Conservation (phyloP, 148 eudicot species). For the Suaeda aralocaspica region DNA sequence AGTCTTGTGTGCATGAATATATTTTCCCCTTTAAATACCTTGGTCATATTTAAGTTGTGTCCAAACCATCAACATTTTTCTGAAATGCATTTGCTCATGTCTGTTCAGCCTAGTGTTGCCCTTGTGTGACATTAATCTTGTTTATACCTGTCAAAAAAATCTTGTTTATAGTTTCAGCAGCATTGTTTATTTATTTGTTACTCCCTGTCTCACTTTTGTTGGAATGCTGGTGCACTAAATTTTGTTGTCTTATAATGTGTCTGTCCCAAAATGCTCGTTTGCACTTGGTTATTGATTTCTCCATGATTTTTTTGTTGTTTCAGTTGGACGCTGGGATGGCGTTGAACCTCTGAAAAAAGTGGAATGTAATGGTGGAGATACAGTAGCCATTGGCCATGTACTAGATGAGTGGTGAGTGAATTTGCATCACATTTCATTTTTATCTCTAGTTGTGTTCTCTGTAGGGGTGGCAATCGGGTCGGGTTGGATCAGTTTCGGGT, state of each 20-base stretch:
- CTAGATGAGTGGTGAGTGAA: conserved; percentile 87
- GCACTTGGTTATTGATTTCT: not conserved
- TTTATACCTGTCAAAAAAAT: too few relatives aligned
- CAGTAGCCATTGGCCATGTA: conserved; percentile 58
- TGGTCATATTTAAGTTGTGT: not conserved
- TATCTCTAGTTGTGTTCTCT: not conserved
- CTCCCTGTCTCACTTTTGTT: too few relatives aligned
- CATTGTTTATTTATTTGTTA: not conserved
- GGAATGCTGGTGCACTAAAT: not conserved
- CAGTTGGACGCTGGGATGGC: conserved; percentile 79
- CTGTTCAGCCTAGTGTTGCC: not conserved
- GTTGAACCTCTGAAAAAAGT: conserved; percentile 28
- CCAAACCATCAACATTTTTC: not conserved
- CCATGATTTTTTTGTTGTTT: conserved; percentile 15
- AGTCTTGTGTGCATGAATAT: too few relatives aligned
- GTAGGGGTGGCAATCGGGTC: not conserved
- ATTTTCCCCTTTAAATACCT: not conserved
- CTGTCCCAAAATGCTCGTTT: not conserved
- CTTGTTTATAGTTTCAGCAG: conserved; percentile 7
- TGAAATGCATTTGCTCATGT: not conserved
- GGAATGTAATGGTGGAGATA: conserved; percentile 21
- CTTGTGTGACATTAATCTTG: not conserved
- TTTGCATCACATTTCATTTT: not conserved
- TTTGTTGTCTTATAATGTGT: not conserved
- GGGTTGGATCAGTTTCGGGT: not conserved